Evolutionary conservation across 2,329 filamentous ascomycete species (phyloP).

Genomic region (Metarhizium brunneum): DNA sequence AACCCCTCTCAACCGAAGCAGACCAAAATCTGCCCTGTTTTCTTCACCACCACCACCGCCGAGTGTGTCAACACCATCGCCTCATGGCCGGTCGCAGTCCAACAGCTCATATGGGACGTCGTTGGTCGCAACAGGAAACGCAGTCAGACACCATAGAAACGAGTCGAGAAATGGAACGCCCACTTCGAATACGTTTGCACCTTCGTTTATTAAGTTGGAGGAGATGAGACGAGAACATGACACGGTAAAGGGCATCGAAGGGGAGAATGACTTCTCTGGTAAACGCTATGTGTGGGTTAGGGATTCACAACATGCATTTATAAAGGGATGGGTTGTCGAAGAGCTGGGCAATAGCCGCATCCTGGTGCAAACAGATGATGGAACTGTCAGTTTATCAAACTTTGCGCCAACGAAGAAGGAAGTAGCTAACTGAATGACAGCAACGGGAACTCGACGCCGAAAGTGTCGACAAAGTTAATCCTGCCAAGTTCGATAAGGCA

Average conservation of each 20-base stretch:
- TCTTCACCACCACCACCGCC: slow-evolving; percentile 46
- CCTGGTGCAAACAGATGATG: slow-evolving; percentile 88
- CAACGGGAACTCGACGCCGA: slow-evolving; percentile 82
- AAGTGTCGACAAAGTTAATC: slow-evolving; percentile 96
- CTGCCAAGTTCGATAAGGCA: slow-evolving; percentile 98
- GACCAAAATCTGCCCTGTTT: slow-evolving; percentile 71
- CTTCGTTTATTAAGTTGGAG: slow-evolving; percentile 88
- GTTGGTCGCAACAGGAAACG: slow-evolving; percentile 26
- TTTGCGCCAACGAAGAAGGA: neutral
- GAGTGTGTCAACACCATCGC: slow-evolving; percentile 28
- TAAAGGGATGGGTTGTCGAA: slow-evolving; percentile 86
- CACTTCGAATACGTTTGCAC: slow-evolving; percentile 78
- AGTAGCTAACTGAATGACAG: slow-evolving; percentile 30
- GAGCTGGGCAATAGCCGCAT: slow-evolving; percentile 62
- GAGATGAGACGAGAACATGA: slow-evolving; percentile 54
- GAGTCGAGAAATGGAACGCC: slow-evolving; percentile 58
- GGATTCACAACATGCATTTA: slow-evolving; percentile 77
- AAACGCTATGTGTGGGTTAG: slow-evolving; percentile 97
- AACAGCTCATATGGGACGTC: slow-evolving; percentile 40
- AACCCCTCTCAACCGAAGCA: slow-evolving; percentile 37
- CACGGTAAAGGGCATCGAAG: slow-evolving; percentile 68
- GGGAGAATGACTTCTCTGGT: slow-evolving; percentile 97
- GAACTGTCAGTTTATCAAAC: slow-evolving; percentile 52
- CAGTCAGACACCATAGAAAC: slow-evolving; percentile 32
- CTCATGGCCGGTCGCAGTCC: slow-evolving; percentile 63